Evolutionary conservation across 441 rosid genomes (phyloP).

Genomic region (Monsonia emarginata): DNA sequence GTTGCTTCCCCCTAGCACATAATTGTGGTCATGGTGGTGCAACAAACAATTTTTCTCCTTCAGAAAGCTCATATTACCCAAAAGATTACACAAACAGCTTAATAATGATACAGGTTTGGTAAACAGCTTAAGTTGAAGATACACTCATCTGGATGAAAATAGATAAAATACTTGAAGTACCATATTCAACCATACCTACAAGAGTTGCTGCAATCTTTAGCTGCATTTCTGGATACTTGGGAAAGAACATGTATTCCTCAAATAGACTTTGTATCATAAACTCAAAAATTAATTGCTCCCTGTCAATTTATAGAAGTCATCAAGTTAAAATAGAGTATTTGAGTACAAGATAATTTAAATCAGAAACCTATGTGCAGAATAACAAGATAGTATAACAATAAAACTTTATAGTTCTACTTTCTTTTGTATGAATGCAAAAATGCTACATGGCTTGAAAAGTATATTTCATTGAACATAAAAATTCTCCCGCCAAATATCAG

Average conservation of each 20-base stretch:
- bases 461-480: background rate
- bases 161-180: background rate
- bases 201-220: slow-evolving; percentile 88
- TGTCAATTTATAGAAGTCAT: slow-evolving; percentile 25
- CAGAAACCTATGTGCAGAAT: background rate
- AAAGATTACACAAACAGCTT: background rate
- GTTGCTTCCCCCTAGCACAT: background rate
- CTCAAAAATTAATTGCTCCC: slow-evolving; percentile 85
- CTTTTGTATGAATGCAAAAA: background rate
- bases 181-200: slow-evolving; percentile 53
- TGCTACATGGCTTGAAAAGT: background rate
- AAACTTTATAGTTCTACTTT: background rate
- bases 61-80: background rate
- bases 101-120: background rate
- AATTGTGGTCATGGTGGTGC: slow-evolving; percentile 1
- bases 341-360: background rate
- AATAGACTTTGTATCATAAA: slow-evolving; percentile 95
- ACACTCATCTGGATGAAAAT: background rate
- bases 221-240: slow-evolving; percentile 93
- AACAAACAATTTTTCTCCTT: background rate
- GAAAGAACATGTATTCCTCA: slow-evolving; percentile 91
- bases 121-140: background rate
- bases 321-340: background rate
- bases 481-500: background rate
- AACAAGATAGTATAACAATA: background rate